These are phyloP conservation scores for Hyaloscypha bicolor DNA, from an alignment of 495 filamentous ascomycete genomes.

Conservation along the genomic window DNA sequence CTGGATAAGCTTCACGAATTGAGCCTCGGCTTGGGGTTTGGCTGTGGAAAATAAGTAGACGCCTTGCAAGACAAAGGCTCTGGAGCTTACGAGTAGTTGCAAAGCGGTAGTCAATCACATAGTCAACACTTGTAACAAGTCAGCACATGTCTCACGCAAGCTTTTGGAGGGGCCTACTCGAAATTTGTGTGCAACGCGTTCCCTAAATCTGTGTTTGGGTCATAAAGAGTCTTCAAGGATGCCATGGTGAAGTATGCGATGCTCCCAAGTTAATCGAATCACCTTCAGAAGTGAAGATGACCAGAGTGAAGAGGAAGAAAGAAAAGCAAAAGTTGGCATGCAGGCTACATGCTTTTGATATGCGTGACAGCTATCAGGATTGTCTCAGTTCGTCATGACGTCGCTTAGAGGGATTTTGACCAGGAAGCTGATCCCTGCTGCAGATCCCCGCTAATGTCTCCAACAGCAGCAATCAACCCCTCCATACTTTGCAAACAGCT, in stretches of 20 bases:
- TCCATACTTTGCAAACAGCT: not conserved
- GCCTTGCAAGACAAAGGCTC: not conserved
- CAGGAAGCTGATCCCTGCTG: conserved; percentile 11
- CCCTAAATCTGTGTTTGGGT: conserved; percentile 20
- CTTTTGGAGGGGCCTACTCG: conserved; percentile 15
- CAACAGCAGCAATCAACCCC: not conserved
- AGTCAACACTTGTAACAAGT: conserved; percentile 72
- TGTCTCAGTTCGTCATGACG: conserved; percentile 20
- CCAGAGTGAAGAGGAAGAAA: conserved; percentile 8
- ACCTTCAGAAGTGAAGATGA: not conserved
- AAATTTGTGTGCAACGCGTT: conserved; percentile 32
- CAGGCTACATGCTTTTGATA: not conserved
- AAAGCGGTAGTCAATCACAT: conserved; percentile 84
- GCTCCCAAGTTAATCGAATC: not conserved
- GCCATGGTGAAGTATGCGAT: conserved; percentile 12
- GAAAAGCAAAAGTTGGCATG: conserved; percentile 15
- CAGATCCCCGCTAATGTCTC: not conserved
- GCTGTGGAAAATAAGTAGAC: conserved; percentile 45
- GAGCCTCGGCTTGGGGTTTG: conserved; percentile 63
- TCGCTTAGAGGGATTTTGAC: conserved; percentile 4
- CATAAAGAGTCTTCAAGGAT: conserved; percentile 21
- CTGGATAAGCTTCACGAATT: conserved; percentile 75
- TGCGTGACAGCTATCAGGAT: conserved; percentile 10
- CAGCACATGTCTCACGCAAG: not conserved
- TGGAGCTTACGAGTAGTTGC: conserved; percentile 54